Evolutionary conservation across 2,329 filamentous ascomycete species (phyloP), one percentile per base, ranked within the genome.

Genomic region (Nigrograna mackinnonii): DNA sequence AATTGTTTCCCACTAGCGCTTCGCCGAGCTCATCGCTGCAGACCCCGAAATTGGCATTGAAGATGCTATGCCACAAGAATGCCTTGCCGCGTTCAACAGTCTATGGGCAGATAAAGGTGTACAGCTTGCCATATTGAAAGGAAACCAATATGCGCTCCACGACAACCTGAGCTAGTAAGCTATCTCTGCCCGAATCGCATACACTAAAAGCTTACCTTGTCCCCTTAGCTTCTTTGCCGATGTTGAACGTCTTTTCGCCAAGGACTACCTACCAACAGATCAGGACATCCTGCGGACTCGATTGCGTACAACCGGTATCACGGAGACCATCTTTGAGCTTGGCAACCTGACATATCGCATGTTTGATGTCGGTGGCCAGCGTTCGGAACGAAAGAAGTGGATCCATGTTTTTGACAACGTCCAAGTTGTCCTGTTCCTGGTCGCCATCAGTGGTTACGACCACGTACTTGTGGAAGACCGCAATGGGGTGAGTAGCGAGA

Each of bases 401-500:
- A 95, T 96, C 50, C 91, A 96, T 68, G 94, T 91, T 65, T 96
- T 96, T 66, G 91, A 96, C 68, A 94, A 94, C 52, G 91, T 96
- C 49, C 91, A 94, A 62, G 91, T 89, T 55, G 78, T 97, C 40
- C 77, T 97, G 30, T 97, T 97, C 73, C 80, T 97, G 54, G 92
- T 96, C 39, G 91, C 92, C 35, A 91, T 97, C 57, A 96, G 91
- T 52, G 92, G 92, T 46, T 97, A 96, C 68, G 92, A 97, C 65
- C 94, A 97, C 69, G 95, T 91, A 61, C 75, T 97, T 36, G 90
- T 96, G 3, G 92, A 97, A 73, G 92, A 97, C 68, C 91, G 95
- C 70, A 94, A 95, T 67, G 91, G 91, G 50, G 91, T 95, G 78
- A 75, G 89, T 77, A 13, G 17, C 4, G 14, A 24, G n/a, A 12